Base-by-base conservation (phyloP, 106 monocot genomes). In the Triglochin maritima region DNA sequence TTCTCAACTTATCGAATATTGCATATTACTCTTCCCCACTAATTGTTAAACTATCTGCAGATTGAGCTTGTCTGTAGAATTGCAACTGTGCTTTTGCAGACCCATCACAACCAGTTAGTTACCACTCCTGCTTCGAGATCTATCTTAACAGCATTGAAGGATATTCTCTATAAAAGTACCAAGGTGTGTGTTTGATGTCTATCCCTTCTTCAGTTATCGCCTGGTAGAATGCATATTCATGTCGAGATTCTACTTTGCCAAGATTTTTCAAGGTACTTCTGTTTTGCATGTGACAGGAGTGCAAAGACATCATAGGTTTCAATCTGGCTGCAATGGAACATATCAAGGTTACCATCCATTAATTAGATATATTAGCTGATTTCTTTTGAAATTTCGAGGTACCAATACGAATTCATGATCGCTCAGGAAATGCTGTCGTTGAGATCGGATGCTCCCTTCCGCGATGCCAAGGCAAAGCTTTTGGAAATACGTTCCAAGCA, bases 261-360 rank as follows among this genome's bases (percentile, higher is more conserved):
- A n/a, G 6, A 58, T 58, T 15, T 12, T 58, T 16, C 16, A 2
- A 4, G 11, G 5, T 5, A 58, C 14, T 58, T 58, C n/a, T 58
- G 11, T 58, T 15, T 12, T n/a, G 6, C 58, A n/a, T 1, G 58
- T 57, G 53, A 51, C 81, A 98, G 92, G 92, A 81, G 65, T 86
- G 72, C 69, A 89, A 92, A 68, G 86, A 89, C 61, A 71, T 72
- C 0, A 72, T 88, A 55, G 98, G 98, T 55, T 86, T 92, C 71
- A 92, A 92, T 72, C 80, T 86, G 66, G 88, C 98, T 41, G 92
- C 88, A 46, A 84, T 92, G 92, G 84, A 83, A 47, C 88, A 98
- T 79, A 65, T 92, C 12, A 92, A 84, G 92, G 98, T 98, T 12
- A 44, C 16, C 50, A 54, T n/a, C n/a, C 17, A 12, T 66, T 16